Percentiles rank a stretch among this genome's conserved stretches.
These are phyloP conservation scores for Pythium aristosporum DNA, from an alignment of 352 stramenopile genomes.

Conservation along the genomic window DNA sequence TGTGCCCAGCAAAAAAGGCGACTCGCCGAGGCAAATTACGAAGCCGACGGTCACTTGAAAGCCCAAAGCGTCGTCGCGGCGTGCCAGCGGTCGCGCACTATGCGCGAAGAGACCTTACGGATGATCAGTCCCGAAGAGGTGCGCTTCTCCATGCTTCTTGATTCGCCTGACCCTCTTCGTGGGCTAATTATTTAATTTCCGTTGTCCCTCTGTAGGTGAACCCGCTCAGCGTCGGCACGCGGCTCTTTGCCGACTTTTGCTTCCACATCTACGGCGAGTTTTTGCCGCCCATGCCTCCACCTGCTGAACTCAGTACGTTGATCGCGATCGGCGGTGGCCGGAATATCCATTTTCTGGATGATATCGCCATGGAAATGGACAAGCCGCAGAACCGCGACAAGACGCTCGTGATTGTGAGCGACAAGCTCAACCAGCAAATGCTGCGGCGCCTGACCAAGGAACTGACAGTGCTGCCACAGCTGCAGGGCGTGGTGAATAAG, in stretches of 20 bases:
- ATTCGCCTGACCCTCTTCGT: not conserved
- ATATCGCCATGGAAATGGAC: conserved; percentile 50
- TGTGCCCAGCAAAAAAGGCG: conserved; percentile 25
- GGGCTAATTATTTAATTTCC: not conserved
- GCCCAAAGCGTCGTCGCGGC: conserved; percentile 26
- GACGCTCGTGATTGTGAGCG: conserved; percentile 68
- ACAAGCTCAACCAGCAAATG: conserved; percentile 68
- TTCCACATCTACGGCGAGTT: conserved; percentile 80
- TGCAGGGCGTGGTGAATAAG: conserved; percentile 38
- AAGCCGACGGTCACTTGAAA: conserved; percentile 33
- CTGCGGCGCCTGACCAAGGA: conserved; percentile 38
- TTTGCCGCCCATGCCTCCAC: conserved; percentile 69
- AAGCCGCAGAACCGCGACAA: conserved; percentile 47
- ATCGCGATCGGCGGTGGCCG: conserved; percentile 65
- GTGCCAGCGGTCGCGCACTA: conserved; percentile 25
- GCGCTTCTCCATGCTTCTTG: not conserved
- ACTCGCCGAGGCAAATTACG: conserved; percentile 27
- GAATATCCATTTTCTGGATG: conserved; percentile 49
- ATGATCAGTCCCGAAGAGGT: conserved; percentile 5
- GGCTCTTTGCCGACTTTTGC: conserved; percentile 66
- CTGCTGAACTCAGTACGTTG: conserved; percentile 62
- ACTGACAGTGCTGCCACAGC: conserved; percentile 40
- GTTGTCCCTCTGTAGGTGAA: conserved; percentile 16
- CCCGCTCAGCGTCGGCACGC: conserved; percentile 45
- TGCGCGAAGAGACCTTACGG: conserved; percentile 30